Evolutionary conservation across 2,329 filamentous ascomycete genomes (phyloP), one percentile per base, ranked within the genome.

Genomic region (Neoscytalidium dimidiatum): DNA sequence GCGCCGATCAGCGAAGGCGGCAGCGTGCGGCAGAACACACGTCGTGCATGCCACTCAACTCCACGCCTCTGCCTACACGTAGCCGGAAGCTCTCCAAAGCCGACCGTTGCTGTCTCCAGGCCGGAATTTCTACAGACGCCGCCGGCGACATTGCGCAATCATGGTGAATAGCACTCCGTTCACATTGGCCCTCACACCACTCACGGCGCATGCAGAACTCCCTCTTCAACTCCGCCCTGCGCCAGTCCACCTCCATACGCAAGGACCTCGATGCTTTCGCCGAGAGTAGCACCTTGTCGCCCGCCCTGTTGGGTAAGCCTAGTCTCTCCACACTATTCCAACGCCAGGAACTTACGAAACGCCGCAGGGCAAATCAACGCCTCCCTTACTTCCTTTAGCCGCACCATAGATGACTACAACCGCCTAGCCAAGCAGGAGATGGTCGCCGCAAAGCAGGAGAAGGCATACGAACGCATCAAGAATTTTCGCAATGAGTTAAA

Each of bases 351-450:
- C 62, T 64, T 26, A 64, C 9, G 21, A 4, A 2, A 13, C 11
- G 28, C 7, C n/a, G 11, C 29, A 64, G 62, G 62, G 49, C 62
- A 64, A 33, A 64, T 64, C 62, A 64, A 64, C 49, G 62, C 62
- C 43, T 64, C 91, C 14, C 81, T 96, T 31, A 88, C 91, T 48
- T 88, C 93, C 66, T 93, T 99, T 77, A 87, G 91, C 52, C 92
- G 95, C 67, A 96, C 92, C 0, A 85, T 99, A 69, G 94, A 97
- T 80, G 94, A 97, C 75, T 99, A 99, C 82, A 88, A 90, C 72
- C 85, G 86, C 64, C 87, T 96, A 31, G 90, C 94, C 1, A 91
- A 92, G 69, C 91, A 94, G 72, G 95, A 99, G 78, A 87, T 97
- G 33, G 94, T 96, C 64, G 86, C 91, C 4, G 90, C 92, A 66